Base-by-base conservation (phyloP, 2,329 filamentous ascomycete genomes). In the Colletotrichum chlorophyti region DNA sequence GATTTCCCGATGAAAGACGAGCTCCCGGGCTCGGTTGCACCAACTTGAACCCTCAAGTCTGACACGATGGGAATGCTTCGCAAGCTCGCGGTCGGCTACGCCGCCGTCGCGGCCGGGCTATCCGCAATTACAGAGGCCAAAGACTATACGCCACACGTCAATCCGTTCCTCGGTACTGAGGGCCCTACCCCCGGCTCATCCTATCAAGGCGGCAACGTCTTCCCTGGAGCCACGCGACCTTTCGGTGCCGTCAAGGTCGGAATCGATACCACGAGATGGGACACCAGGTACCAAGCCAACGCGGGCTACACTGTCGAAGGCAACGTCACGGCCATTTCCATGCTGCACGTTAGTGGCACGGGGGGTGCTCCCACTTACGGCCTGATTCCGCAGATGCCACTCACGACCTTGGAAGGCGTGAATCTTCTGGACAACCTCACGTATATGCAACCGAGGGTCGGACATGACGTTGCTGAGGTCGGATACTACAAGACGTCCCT, bases 301-400 rank as follows among this genome's bases (percentile, higher is more conserved):
- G 72, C 66, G n/a, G 73, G 73, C 12, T 77, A 71, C 53, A 75
- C 72, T 0, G 69, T 74, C 0, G 64, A 70, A 40, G 79, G 79
- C 3, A 74, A 76, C 14, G 77, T 82, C 46, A 80, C 78, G 0
- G 80, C 73, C 3, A 78, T 82, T 62, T 79, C 76, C 17, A 78
- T 83, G 77, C 76, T 83, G 69, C 82, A 85, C 55, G 82, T 83
- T 60, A 78, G 76, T 50, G 83, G 83, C 0, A 87, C 83, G 0
- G 84, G 84, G 12, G 84, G 84, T 1, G 79, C 78, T 9, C 81
- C 84, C 0, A 86, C 84, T 54, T 87, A 86, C 55, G 84, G 83
- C 0, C 74, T 85, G 5, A 76, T 82, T 31, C 72, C 79, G 1
- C 80, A 82, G 58, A 73, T 82, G 67, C 80, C 79, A 0, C 67